A percentile compares a stretch with the other conserved stretches of the same genome.
Evolutionary conservation across 805 yeast species (phyloP).

Genomic region (Lipomyces spencermartinsiae): DNA sequence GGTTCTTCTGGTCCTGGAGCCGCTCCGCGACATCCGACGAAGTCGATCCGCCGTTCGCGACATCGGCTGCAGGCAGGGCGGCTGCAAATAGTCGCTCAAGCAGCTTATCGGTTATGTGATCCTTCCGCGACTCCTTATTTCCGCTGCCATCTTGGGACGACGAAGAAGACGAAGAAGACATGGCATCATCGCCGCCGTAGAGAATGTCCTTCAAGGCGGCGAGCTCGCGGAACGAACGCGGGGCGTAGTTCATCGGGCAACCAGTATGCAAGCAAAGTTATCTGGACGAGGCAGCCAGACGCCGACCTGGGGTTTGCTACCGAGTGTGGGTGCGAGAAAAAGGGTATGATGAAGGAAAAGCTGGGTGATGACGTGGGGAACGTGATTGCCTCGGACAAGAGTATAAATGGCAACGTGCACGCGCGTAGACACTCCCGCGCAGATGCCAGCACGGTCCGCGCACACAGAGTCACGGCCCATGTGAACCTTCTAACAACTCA

Average conservation of each 20-base stretch:
- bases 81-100: slow-evolving; percentile 34
- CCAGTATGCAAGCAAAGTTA: background rate
- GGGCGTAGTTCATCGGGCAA: slow-evolving; percentile 33
- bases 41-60: slow-evolving; percentile 9
- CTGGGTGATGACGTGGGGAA: too few relatives aligned
- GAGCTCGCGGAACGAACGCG: slow-evolving; percentile 34
- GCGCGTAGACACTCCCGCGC: too few relatives aligned
- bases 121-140: slow-evolving; percentile 14
- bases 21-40: slow-evolving; percentile 24
- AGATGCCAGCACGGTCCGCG: too few relatives aligned
- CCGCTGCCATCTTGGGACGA: slow-evolving; percentile 6
- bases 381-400: too few relatives aligned
- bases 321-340: background rate
- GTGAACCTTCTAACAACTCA: too few relatives aligned
- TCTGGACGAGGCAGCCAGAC: background rate
- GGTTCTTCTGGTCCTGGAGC: slow-evolving; percentile 34
- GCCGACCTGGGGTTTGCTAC: background rate
- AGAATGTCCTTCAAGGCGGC: slow-evolving; percentile 34
- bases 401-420: too few relatives aligned
- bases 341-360: background rate
- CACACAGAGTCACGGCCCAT: too few relatives aligned
- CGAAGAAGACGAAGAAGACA: slow-evolving; percentile 5
- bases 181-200: slow-evolving; percentile 28
- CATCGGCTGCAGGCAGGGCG: slow-evolving; percentile 28
- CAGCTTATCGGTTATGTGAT: slow-evolving; percentile 34